Evolutionary conservation across 805 yeast species (phyloP).

Genomic region (Candida sphagnicola): DNA sequence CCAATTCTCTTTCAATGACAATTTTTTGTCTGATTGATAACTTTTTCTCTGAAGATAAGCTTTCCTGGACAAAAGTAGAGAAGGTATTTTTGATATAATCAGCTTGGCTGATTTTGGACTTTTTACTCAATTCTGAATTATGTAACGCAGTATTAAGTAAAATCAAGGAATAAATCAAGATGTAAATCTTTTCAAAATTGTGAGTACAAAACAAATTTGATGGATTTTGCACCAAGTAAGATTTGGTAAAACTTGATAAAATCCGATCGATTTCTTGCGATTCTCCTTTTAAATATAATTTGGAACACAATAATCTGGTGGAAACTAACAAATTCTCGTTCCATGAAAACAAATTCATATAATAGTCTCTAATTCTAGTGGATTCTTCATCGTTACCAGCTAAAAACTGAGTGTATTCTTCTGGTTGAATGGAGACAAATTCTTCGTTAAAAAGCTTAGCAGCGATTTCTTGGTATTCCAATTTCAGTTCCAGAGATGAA

Average conservation of each 20-base stretch:
- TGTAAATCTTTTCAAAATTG: slow-evolving; percentile 56
- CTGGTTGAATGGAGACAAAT: slow-evolving; percentile 40
- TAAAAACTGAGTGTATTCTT: slow-evolving; percentile 41
- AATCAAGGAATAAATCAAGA: slow-evolving; percentile 66
- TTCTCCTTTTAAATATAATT: slow-evolving; percentile 75
- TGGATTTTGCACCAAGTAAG: slow-evolving; percentile 54
- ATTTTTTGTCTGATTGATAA: slow-evolving; percentile 36
- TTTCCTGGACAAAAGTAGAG: slow-evolving; percentile 37
- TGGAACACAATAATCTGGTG: slow-evolving; percentile 57
- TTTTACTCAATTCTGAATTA: slow-evolving; percentile 40
- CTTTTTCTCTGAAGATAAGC: slow-evolving; percentile 21
- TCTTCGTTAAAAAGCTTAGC: slow-evolving; percentile 33
- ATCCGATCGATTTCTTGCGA: slow-evolving; percentile 77
- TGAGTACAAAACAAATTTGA: slow-evolving; percentile 46
- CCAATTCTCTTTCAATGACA: slow-evolving; percentile 43
- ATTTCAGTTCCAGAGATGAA: too few relatives aligned
- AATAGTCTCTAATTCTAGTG: slow-evolving; percentile 35
- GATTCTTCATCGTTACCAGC: slow-evolving; percentile 38
- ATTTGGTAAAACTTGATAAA: slow-evolving; percentile 60
- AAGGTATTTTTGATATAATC: slow-evolving; percentile 42
- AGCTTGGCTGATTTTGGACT: slow-evolving; percentile 35
- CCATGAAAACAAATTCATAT: slow-evolving; percentile 46
- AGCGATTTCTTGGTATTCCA: slow-evolving; percentile 33
- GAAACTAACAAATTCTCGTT: slow-evolving; percentile 52
- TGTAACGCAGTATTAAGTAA: slow-evolving; percentile 77